Conservation (phyloP, 805 yeast species). For the Nakazawaea populi region DNA sequence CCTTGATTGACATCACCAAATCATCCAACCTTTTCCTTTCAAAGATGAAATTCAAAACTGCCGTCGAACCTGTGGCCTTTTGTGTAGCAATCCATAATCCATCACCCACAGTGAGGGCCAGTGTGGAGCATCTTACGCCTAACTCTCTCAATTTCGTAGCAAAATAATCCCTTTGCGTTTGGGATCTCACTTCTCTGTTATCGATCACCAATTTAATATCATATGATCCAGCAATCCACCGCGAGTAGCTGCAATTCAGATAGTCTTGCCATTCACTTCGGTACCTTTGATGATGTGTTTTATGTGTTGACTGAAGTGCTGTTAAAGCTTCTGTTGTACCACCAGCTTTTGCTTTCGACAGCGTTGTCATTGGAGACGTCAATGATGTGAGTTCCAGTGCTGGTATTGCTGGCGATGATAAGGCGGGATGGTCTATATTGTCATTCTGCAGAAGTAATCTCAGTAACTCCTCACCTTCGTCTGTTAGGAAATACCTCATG, state of each 20-base stretch:
- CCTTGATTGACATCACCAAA: conserved; percentile 72
- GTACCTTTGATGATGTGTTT: neutral
- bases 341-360: neutral
- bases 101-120: conserved; percentile 78
- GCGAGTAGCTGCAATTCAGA: conserved; percentile 26
- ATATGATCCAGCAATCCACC: conserved; percentile 61
- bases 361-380: neutral
- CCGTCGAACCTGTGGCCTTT: conserved; percentile 48
- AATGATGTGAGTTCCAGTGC: neutral
- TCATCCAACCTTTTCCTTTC: conserved; percentile 91
- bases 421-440: neutral
- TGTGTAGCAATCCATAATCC: conserved; percentile 83
- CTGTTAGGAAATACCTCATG: conserved; percentile 55
- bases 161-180: conserved; percentile 66
- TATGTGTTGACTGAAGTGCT: too few species aligned
- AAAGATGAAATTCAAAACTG: conserved; percentile 73
- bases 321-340: too few species aligned
- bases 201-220: conserved; percentile 65
- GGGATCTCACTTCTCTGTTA: conserved; percentile 74
- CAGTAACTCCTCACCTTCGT: conserved; percentile 63
- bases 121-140: conserved; percentile 45
- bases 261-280: neutral
- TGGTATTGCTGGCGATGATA: too few species aligned
- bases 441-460: conserved; percentile 14
- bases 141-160: conserved; percentile 40